These are phyloP conservation scores for Serpula lacrymans DNA, from an alignment of 768 basidiomycete species.

Conservation along the genomic window DNA sequence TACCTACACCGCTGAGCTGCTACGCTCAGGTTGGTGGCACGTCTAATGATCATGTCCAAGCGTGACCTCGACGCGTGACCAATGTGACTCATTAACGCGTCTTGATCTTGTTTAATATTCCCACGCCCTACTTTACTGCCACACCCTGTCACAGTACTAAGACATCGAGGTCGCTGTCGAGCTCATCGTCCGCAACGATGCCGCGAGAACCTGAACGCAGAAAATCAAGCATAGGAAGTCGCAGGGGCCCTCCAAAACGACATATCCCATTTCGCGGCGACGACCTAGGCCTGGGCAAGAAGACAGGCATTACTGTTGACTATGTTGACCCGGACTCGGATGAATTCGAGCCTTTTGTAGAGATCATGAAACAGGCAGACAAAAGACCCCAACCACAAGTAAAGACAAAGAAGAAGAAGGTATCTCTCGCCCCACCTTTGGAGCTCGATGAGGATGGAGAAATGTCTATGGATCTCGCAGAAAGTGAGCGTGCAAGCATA, in stretches of 20 bases:
- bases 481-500: slow-evolving; percentile 45
- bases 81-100: slow-evolving; percentile 16
- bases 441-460: slow-evolving; percentile 58
- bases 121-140: too few relatives aligned
- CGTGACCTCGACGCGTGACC: slow-evolving; percentile 12
- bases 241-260: slow-evolving; percentile 58
- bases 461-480: slow-evolving; percentile 74
- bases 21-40: too few relatives aligned
- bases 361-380: slow-evolving; percentile 68
- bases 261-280: slow-evolving; percentile 80
- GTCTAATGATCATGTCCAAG: too few relatives aligned
- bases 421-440: slow-evolving; percentile 31
- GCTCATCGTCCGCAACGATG: slow-evolving; percentile 18
- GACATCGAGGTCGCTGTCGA: slow-evolving; percentile 9
- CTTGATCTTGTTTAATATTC: slow-evolving; percentile 22
- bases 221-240: slow-evolving; percentile 39
- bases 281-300: slow-evolving; percentile 75
- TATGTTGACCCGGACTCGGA: slow-evolving; percentile 72
- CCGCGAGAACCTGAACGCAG: slow-evolving; percentile 24
- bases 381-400: slow-evolving; percentile 58
- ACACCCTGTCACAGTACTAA: neutral
- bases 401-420: slow-evolving; percentile 49
- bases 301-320: slow-evolving; percentile 68
- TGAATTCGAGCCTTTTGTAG: slow-evolving; percentile 80
- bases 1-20: too few relatives aligned